phyloP scores from a whole-genome alignment of 176 grass and related monocot genomes.

The Lolium perenne region DNA sequence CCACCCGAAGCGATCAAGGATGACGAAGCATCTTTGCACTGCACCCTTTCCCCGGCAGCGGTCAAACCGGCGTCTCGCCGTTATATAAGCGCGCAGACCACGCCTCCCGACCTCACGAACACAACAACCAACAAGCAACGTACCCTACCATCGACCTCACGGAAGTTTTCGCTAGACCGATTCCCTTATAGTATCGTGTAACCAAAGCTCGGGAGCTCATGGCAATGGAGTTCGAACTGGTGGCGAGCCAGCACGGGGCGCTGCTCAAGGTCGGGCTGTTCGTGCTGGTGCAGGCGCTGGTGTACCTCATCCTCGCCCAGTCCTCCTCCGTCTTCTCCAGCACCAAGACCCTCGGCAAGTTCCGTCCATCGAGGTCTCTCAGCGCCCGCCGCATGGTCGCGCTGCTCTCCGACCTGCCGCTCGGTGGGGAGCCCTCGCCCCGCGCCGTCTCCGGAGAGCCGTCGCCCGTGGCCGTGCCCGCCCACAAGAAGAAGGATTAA shows the following conservation, averaged over 20 bases:
- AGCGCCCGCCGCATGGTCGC: conserved; percentile 59
- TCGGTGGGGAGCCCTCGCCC: conserved; percentile 55
- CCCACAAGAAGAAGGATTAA: conserved; percentile 25
- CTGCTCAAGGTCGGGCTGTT: conserved; percentile 66
- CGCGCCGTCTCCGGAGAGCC: neutral
- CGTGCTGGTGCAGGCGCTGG: conserved; percentile 71
- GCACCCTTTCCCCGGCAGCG: neutral
- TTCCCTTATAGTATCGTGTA: too few relatives aligned
- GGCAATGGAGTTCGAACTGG: neutral
- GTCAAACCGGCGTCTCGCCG: conserved; percentile 39
- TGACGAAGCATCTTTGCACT: conserved; percentile 17
- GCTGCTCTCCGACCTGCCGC: conserved; percentile 57
- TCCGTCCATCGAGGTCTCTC: conserved; percentile 36
- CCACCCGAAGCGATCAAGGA: neutral
- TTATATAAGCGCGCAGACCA: conserved; percentile 25
- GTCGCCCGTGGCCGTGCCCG: neutral
- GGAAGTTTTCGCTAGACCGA: neutral
- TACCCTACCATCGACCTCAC: neutral
- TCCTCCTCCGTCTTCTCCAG: conserved; percentile 72
- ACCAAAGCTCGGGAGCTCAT: neutral
- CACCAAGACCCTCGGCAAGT: conserved; percentile 33
- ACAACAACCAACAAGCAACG: neutral
- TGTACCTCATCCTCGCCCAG: conserved; percentile 75
- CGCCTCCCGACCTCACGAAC: neutral
- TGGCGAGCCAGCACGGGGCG: conserved; percentile 26